These are phyloP conservation scores for Russula emetica DNA, from an alignment of 768 basidiomycete genomes.

Conservation along the genomic window DNA sequence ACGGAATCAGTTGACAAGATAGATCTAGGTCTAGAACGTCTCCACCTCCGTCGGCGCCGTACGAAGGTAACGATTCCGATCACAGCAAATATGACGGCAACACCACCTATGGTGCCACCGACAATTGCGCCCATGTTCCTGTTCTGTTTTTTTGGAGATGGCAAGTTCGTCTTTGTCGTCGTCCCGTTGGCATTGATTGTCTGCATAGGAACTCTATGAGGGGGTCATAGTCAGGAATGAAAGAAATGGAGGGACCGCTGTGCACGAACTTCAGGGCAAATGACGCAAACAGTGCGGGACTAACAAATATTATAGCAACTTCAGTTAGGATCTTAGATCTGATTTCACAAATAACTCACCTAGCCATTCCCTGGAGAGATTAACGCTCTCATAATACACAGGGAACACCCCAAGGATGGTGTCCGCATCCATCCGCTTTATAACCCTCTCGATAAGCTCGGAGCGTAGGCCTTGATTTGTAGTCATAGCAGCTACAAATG, in stretches of 20 bases:
- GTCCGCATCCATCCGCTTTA: not conserved
- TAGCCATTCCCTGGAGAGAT: constrained; percentile 8
- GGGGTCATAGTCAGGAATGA: not conserved
- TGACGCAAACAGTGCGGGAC: constrained; percentile 30
- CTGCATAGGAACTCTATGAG: constrained; percentile 1
- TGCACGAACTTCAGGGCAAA: constrained; percentile 27
- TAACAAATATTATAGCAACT: not conserved
- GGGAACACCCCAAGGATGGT: constrained; percentile 5
- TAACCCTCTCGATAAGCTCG: constrained; percentile 15
- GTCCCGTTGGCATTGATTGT: not conserved
- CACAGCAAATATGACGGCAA: not conserved
- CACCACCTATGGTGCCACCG: constrained; percentile 22
- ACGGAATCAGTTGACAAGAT: not conserved
- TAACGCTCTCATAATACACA: not conserved
- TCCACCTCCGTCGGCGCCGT: too few species aligned
- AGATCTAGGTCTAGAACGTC: not conserved
- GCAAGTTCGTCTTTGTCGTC: too few species aligned
- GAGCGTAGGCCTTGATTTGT: not conserved
- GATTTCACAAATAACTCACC: constrained; percentile 6
- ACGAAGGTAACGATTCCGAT: too few species aligned
- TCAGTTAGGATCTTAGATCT: not conserved
- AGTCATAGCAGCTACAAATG: constrained; percentile 13
- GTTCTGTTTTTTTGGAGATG: not conserved
- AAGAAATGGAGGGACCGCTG: not conserved
- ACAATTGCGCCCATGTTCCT: constrained; percentile 14